Conservation (phyloP, 2,329 filamentous ascomycete species). For the Ceratocystis eucalypticola region DNA sequence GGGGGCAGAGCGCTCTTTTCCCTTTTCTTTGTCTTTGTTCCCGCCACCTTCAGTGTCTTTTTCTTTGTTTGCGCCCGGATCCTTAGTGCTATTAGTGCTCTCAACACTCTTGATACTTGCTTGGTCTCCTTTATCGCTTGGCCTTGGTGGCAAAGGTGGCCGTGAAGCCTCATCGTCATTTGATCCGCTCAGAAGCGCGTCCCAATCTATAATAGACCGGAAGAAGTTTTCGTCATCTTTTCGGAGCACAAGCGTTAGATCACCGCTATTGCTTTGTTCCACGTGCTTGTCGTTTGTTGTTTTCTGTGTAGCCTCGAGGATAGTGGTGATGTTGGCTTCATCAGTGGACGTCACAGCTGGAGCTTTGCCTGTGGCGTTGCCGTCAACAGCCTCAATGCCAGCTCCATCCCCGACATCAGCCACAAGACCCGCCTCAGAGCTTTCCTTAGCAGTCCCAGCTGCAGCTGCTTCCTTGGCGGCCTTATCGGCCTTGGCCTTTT, state of each 20-base stretch:
- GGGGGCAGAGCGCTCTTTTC: conserved; percentile 10
- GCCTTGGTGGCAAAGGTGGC: conserved; percentile 42
- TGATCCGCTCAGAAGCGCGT: conserved; percentile 6
- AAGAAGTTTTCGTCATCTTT: conserved; percentile 47
- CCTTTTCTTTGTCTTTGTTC: conserved; percentile 22
- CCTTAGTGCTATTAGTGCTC: conserved; percentile 20
- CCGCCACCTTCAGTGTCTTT: conserved; percentile 26
- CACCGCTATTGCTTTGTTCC: not conserved
- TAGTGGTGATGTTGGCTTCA: too few species aligned
- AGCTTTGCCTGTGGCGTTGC: conserved; percentile 16
- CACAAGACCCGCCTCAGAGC: not conserved
- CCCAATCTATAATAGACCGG: conserved; percentile 34
- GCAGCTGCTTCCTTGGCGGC: conserved; percentile 23
- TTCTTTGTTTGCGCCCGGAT: not conserved
- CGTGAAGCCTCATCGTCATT: conserved; percentile 33
- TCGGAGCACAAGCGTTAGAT: conserved; percentile 31
- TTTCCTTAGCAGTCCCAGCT: not conserved
- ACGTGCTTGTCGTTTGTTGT: not conserved
- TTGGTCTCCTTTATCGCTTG: not conserved
- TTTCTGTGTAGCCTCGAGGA: not conserved
- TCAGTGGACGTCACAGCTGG: not conserved
- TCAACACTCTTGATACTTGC: conserved; percentile 25
- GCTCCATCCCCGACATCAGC: not conserved
- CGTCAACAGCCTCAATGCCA: conserved; percentile 19
- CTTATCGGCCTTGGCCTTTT: conserved; percentile 44